phyloP scores from a whole-genome alignment of 163 green algal genomes.

The Dunaliella salina region DNA sequence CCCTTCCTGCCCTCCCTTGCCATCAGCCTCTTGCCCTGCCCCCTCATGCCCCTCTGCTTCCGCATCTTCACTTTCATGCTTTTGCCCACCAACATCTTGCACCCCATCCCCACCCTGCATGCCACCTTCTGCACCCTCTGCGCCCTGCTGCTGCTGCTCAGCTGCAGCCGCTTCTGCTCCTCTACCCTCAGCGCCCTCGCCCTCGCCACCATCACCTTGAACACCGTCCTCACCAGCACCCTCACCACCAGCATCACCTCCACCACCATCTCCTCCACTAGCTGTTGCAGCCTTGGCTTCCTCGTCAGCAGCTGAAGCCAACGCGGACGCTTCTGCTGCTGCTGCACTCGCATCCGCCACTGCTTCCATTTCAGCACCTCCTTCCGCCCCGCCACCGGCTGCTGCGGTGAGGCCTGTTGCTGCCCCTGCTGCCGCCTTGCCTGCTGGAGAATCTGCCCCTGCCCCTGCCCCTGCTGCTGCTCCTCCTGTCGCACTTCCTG shows the following conservation, averaged over 20 bases:
- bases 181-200: neutral
- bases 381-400: no score
- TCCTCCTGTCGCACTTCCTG: neutral
- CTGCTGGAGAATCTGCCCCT: neutral
- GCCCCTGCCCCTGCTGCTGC: neutral
- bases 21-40: neutral
- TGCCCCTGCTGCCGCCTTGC: neutral
- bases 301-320: neutral
- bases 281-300: neutral
- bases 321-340: neutral
- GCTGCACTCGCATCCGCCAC: neutral
- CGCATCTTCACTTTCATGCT: neutral
- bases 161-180: neutral
- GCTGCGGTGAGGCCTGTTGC: neutral
- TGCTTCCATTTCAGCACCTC: neutral
- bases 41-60: neutral
- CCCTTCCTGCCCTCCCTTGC: neutral
- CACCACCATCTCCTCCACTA: neutral
- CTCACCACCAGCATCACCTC: neutral
- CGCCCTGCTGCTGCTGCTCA: neutral
- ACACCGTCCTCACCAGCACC: neutral
- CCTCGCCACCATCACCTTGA: neutral
- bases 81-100: neutral
- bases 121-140: neutral
- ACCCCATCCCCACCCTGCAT: neutral